Conservation (phyloP, 2,329 filamentous ascomycete genomes). For the Aspergillus texensis region DNA sequence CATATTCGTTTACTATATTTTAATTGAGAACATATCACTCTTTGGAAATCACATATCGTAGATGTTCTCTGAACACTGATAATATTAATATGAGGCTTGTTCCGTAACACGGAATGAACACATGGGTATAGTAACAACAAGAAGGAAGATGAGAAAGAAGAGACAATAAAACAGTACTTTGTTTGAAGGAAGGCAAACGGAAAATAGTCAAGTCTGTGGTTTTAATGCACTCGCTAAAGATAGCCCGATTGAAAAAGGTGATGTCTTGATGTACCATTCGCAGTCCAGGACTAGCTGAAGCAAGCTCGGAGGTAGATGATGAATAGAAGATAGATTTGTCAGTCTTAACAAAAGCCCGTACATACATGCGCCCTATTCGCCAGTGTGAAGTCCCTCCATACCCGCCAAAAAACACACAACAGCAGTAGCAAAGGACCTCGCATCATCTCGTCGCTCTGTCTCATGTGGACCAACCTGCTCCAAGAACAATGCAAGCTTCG, state of each 20-base stretch:
- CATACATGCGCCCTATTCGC: neutral
- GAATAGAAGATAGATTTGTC: neutral
- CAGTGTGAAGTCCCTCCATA: neutral
- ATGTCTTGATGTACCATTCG: neutral
- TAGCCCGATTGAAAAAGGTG: neutral
- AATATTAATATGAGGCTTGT: neutral
- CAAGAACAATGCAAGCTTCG: neutral
- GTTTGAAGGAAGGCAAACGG: too few relatives aligned
- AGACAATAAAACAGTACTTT: neutral
- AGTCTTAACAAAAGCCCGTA: neutral
- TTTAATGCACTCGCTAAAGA: neutral
- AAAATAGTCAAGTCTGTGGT: accelerated
- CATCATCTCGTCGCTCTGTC: neutral
- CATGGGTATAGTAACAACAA: neutral
- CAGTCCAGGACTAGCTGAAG: neutral
- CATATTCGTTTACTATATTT: neutral
- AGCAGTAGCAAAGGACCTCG: neutral
- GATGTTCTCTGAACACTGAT: neutral
- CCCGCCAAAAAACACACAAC: constrained; percentile 3
- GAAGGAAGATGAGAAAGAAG: neutral
- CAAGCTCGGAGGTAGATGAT: neutral
- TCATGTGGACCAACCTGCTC: neutral
- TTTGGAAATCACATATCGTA: neutral
- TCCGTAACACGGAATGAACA: neutral
- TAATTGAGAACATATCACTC: neutral